These are phyloP conservation scores for Colletotrichum phormii DNA, from an alignment of 2,329 filamentous ascomycete genomes.

Conservation along the genomic window DNA sequence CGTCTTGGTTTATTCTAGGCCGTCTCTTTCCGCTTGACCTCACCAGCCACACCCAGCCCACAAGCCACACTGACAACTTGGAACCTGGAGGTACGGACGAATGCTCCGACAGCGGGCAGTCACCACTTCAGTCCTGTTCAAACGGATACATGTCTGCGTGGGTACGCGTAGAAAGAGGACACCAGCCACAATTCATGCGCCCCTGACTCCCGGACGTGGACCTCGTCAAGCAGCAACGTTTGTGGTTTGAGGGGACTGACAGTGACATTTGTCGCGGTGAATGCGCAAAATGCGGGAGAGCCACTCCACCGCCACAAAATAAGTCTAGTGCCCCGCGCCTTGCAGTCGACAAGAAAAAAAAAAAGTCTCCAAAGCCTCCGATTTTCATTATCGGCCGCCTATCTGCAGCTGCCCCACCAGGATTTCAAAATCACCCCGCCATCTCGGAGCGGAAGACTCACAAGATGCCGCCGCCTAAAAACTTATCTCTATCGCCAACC, in stretches of 20 bases:
- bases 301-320: slow-evolving; percentile 35
- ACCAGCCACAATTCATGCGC: slow-evolving; percentile 30
- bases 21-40: neutral
- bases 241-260: neutral
- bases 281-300: slow-evolving; percentile 3
- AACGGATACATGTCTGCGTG: slow-evolving; percentile 2
- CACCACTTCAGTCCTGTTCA: neutral
- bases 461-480: slow-evolving; percentile 29
- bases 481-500: slow-evolving; percentile 31
- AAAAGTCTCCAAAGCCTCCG: slow-evolving; percentile 7
- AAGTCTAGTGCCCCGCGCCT: slow-evolving; percentile 24
- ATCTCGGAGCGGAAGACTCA: slow-evolving; percentile 27
- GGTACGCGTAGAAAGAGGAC: neutral
- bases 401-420: slow-evolving; percentile 35
- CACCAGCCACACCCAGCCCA: neutral
- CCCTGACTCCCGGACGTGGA: slow-evolving; percentile 1
- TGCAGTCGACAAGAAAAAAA: neutral
- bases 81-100: neutral
- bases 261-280: slow-evolving; percentile 5
- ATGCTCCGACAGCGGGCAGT: neutral
- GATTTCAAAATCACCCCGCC: slow-evolving; percentile 35
- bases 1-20: neutral
- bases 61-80: neutral
- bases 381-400: slow-evolving; percentile 31
- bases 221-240: neutral